A percentile compares a stretch with the other conserved stretches of the same genome.
These are phyloP conservation scores for Glutinoglossum americanum DNA, from an alignment of 495 filamentous ascomycete species.

Conservation along the genomic window DNA sequence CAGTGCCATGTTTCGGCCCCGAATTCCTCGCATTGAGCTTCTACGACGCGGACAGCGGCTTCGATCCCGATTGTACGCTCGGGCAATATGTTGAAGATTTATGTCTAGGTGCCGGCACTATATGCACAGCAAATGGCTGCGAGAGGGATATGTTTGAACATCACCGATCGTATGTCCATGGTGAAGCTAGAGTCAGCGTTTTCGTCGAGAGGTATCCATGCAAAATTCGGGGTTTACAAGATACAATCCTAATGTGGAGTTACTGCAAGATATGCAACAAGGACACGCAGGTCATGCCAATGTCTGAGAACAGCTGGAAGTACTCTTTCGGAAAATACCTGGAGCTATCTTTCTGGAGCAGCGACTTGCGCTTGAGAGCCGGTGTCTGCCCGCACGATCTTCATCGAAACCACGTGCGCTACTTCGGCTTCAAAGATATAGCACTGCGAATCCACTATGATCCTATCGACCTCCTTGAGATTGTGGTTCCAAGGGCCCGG, in stretches of 20 bases:
- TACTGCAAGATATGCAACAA: slow-evolving; percentile 77
- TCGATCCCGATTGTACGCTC: slow-evolving; percentile 76
- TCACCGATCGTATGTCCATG: slow-evolving; percentile 92
- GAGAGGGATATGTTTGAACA: slow-evolving; percentile 81
- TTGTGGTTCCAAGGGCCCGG: slow-evolving; percentile 70
- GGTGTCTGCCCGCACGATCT: slow-evolving; percentile 85
- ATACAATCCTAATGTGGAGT: slow-evolving; percentile 94
- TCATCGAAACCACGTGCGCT: slow-evolving; percentile 75
- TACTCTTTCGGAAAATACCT: slow-evolving; percentile 98
- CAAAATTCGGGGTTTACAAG: slow-evolving; percentile 45
- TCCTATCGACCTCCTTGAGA: slow-evolving; percentile 77
- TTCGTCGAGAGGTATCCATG: slow-evolving; percentile 58
- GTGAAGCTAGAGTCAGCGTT: slow-evolving; percentile 77
- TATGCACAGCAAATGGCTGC: slow-evolving; percentile 68
- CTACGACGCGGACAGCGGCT: slow-evolving; percentile 47
- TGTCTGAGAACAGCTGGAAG: slow-evolving; percentile 94
- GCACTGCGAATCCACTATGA: slow-evolving; percentile 84
- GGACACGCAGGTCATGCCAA: slow-evolving; percentile 73
- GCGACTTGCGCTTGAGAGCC: slow-evolving; percentile 52
- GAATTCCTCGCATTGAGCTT: slow-evolving; percentile 70
- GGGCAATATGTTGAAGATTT: slow-evolving; percentile 92
- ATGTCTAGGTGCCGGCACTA: slow-evolving; percentile 46
- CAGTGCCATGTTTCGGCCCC: slow-evolving; percentile 79
- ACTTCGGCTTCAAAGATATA: slow-evolving; percentile 73
- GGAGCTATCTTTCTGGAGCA: slow-evolving; percentile 90